A percentile compares a stretch with the other conserved stretches of the same genome.
These are phyloP conservation scores for Fusarium lateritium DNA, from an alignment of 2,329 filamentous ascomycete genomes.

Conservation along the genomic window DNA sequence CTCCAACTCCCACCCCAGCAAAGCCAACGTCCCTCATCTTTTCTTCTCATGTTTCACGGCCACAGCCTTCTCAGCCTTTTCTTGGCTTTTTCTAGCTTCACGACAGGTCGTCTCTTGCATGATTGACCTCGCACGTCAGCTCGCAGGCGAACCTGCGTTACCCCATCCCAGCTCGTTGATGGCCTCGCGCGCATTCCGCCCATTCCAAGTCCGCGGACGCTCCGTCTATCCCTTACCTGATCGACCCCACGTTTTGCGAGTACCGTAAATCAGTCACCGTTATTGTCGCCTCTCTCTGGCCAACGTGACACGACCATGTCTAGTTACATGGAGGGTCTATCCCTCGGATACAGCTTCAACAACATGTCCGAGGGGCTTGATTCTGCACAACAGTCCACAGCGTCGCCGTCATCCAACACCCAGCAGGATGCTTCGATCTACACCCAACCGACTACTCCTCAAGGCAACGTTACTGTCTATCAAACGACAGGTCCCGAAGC, in stretches of 20 bases:
- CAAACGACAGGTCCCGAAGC: slow-evolving; percentile 59
- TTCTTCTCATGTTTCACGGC: slow-evolving; percentile 41
- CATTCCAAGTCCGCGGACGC: slow-evolving; percentile 27
- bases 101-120: slow-evolving; percentile 25
- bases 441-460: slow-evolving; percentile 41
- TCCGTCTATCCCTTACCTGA: slow-evolving; percentile 27
- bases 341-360: slow-evolving; percentile 48
- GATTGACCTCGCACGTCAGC: slow-evolving; percentile 8
- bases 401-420: slow-evolving; percentile 46
- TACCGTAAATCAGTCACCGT: slow-evolving; percentile 13
- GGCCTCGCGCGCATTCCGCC: slow-evolving; percentile 23
- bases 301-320: slow-evolving; percentile 44
- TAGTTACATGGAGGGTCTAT: slow-evolving; percentile 43
- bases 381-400: slow-evolving; percentile 40
- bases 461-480: slow-evolving; percentile 57
- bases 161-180: slow-evolving; percentile 28
- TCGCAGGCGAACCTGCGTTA: slow-evolving; percentile 17
- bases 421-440: slow-evolving; percentile 39
- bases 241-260: slow-evolving; percentile 21
- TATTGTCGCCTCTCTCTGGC: slow-evolving; percentile 5
- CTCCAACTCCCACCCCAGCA: slow-evolving; percentile 5
- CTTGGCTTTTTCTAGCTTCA: slow-evolving; percentile 29
- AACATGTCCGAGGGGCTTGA: slow-evolving; percentile 41
- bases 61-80: slow-evolving; percentile 39
- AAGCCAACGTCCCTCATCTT: slow-evolving; percentile 21